These are phyloP conservation scores for Tetrahymena thermophila DNA, from an alignment of 73 alveolate species.

Conservation along the genomic window DNA sequence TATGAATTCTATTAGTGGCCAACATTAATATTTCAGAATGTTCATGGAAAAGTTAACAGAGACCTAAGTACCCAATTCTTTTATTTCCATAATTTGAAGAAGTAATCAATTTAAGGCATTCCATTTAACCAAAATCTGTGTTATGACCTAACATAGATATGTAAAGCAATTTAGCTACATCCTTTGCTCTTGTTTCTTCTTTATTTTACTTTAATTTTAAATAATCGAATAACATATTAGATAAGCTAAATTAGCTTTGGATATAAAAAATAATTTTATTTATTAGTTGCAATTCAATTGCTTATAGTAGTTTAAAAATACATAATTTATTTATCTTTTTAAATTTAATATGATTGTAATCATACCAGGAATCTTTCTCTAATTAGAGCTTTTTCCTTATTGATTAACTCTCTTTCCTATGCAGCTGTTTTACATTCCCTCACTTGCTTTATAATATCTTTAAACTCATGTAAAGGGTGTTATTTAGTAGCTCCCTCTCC, in stretches of 20 bases:
- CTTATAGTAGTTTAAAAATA: too few relatives aligned
- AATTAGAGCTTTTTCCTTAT: slow-evolving; percentile 97
- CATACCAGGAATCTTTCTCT: slow-evolving; percentile 93
- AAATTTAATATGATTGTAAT: too few relatives aligned
- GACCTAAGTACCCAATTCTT: slow-evolving; percentile 98
- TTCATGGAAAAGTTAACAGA: slow-evolving; percentile 96
- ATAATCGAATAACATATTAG: neutral
- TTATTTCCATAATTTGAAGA: slow-evolving; percentile 94
- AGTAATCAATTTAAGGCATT: slow-evolving; percentile 95
- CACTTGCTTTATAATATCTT: slow-evolving; percentile 94
- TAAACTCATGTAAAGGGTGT: slow-evolving; percentile 47
- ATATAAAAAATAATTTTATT: neutral
- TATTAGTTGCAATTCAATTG: too few relatives aligned
- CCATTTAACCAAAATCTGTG: slow-evolving; percentile 83
- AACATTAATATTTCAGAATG: slow-evolving; percentile 95
- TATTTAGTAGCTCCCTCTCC: neutral
- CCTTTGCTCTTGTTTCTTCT: slow-evolving; percentile 83
- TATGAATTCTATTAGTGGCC: slow-evolving; percentile 87
- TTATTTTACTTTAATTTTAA: slow-evolving; percentile 66
- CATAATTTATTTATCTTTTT: too few relatives aligned
- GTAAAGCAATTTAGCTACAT: slow-evolving; percentile 93
- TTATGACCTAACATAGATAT: slow-evolving; percentile 85
- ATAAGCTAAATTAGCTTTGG: neutral
- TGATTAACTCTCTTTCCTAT: slow-evolving; percentile 83
- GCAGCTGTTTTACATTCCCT: slow-evolving; percentile 99